Conservation (phyloP, 2,329 filamentous ascomycete species). For the Aureobasidium sp. region DNA sequence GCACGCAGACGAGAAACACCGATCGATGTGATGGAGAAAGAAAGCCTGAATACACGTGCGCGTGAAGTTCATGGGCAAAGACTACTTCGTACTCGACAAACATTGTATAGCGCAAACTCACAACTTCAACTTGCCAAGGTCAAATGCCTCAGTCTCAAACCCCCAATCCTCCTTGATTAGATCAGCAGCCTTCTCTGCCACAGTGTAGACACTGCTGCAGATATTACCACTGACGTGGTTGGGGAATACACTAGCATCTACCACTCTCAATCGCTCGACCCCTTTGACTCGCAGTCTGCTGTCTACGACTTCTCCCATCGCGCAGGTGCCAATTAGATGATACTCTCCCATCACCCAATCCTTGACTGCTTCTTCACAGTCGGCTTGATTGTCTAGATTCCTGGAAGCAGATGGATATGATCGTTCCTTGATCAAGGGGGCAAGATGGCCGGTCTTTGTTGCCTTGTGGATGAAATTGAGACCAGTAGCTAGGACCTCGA, state of each 20-base stretch:
- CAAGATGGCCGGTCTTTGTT: slow-evolving; percentile 45
- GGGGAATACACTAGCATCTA: slow-evolving; percentile 40
- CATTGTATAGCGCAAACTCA: too few species aligned
- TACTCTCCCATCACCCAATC: slow-evolving; percentile 36
- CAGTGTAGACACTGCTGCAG: slow-evolving; percentile 33
- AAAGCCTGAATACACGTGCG: too few species aligned
- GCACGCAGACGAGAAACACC: too few species aligned
- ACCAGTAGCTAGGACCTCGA: slow-evolving; percentile 31
- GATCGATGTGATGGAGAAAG: too few species aligned
- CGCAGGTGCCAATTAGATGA: slow-evolving; percentile 45
- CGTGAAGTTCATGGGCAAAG: too few species aligned
- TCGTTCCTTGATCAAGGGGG: slow-evolving; percentile 42
- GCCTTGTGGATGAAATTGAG: slow-evolving; percentile 47
- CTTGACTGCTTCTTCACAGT: slow-evolving; percentile 30
- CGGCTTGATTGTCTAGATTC: slow-evolving; percentile 29
- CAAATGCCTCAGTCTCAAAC: not conserved
- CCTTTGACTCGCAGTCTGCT: slow-evolving; percentile 41
- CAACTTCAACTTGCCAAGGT: not conserved
- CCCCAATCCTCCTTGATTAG: slow-evolving; percentile 34
- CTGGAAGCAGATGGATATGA: slow-evolving; percentile 34
- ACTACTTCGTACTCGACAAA: too few species aligned
- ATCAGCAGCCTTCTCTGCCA: slow-evolving; percentile 37
- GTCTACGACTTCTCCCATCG: slow-evolving; percentile 50
- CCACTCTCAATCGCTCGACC: slow-evolving; percentile 38
- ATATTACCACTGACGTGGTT: slow-evolving; percentile 35